These are phyloP conservation scores for Paracorniculantispora psalliotae DNA, from an alignment of 2,329 filamentous ascomycete genomes.

Conservation along the genomic window DNA sequence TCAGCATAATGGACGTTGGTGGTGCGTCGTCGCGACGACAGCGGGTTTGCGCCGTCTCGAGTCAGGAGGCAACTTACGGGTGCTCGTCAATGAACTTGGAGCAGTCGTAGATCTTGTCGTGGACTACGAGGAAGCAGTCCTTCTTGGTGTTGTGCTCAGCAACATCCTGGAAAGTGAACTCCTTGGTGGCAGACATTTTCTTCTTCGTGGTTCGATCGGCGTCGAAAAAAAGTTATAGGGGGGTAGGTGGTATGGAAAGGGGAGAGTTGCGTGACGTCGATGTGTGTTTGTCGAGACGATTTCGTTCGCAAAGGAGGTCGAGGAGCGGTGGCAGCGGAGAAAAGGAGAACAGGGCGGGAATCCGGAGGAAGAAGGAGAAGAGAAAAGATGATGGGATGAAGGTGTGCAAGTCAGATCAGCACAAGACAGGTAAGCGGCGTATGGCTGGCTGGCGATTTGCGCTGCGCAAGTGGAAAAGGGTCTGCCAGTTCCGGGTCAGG, in stretches of 20 bases:
- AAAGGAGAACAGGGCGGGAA: neutral
- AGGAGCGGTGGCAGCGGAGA: neutral
- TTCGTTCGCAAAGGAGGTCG: neutral
- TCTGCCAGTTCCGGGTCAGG: slow-evolving; percentile 12
- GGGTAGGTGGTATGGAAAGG: neutral
- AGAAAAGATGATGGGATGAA: slow-evolving; percentile 2
- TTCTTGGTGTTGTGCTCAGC: slow-evolving; percentile 87
- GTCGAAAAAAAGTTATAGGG: neutral
- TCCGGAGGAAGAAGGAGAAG: neutral
- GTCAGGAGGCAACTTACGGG: slow-evolving; percentile 55
- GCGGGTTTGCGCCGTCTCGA: neutral
- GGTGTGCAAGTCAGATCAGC: slow-evolving; percentile 10
- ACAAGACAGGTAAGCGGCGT: neutral
- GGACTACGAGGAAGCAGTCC: slow-evolving; percentile 85
- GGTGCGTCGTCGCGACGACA: neutral
- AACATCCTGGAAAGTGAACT: slow-evolving; percentile 76
- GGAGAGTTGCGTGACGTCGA: neutral
- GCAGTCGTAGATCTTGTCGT: slow-evolving; percentile 94
- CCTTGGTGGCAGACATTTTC: slow-evolving; percentile 31
- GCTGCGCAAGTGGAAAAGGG: slow-evolving; percentile 7
- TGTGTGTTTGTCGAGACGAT: neutral
- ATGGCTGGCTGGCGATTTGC: slow-evolving; percentile 3
- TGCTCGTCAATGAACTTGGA: slow-evolving; percentile 94
- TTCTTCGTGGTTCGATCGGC: neutral
- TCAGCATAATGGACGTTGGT: neutral